Evolutionary conservation across 345 rosid genomes (phyloP).

Genomic region (Gossypium herbaceum): DNA sequence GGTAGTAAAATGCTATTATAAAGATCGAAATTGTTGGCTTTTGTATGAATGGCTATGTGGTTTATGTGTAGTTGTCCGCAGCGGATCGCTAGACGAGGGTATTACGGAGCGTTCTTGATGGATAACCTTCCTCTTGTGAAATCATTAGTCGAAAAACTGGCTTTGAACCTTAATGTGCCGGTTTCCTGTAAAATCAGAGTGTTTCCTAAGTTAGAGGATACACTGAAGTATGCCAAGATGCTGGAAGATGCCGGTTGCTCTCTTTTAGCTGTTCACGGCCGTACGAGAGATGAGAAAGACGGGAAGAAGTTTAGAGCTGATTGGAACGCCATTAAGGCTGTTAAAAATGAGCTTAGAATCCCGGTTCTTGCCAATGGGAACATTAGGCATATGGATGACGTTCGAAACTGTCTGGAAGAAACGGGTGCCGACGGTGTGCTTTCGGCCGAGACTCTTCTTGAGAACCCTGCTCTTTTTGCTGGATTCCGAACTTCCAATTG

Average conservation of each 20-base stretch:
- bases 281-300: conserved; percentile 53
- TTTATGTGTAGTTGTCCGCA: conserved; percentile 46
- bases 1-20: background rate
- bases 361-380: conserved; percentile 97
- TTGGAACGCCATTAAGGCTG: conserved; percentile 75
- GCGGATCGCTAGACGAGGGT: conserved; percentile 67
- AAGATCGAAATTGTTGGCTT: background rate
- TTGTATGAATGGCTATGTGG: background rate
- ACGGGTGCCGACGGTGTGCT: conserved; percentile 90
- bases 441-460: conserved; percentile 93
- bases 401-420: conserved; percentile 52
- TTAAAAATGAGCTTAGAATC: conserved; percentile 58
- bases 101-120: conserved; percentile 95
- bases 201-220: conserved; percentile 26
- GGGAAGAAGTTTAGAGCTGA: conserved; percentile 77
- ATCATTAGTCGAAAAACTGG: conserved; percentile 75
- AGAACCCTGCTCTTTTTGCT: conserved; percentile 85
- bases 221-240: conserved; percentile 69
- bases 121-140: conserved; percentile 87
- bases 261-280: conserved; percentile 83
- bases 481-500: conserved; percentile 77
- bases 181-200: conserved; percentile 87
- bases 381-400: conserved; percentile 79
- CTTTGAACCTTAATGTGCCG: conserved; percentile 56
- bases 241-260: conserved; percentile 69